Base-by-base conservation (phyloP, 108 stramenopile species). In the Pseudonitzschia multistriata region DNA sequence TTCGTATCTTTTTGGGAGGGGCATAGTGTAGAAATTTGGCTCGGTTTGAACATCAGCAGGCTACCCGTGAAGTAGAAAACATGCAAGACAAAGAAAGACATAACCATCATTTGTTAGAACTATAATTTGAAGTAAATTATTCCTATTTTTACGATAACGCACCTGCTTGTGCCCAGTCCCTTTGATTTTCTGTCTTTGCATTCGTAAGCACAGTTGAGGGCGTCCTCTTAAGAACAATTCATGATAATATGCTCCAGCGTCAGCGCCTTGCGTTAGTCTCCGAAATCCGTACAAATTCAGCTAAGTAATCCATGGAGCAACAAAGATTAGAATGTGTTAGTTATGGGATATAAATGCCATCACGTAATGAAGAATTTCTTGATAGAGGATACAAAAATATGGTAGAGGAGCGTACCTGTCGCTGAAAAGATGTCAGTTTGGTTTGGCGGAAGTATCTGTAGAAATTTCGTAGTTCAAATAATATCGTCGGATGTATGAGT, bases 271-370 rank as follows among this genome's bases (percentile, higher is more conserved):
- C 2, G 90, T 92, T 35, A 96, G 81, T 62, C 93, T 74, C n/a
- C 93, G 82, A 70, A 96, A 97, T 1, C 97, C 97, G 66, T 96
- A 97, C 1, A 97, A 78, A 69, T 97, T 97, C 33, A 96, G 68
- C 70, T 96, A 14, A 22, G 14, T 37, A 63, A 11, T 24, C n/a
- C 5, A 52, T 2, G n/a, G 3, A 13, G 11, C 17, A 45, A 45
- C 42, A 13, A 13, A 45, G 17, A 17, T 13, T 1, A 10, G 8
- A 54, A 33, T 57, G 53, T 49, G 29, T 66, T 14, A 49, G 31
- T 31, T 25, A 55, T n/a, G 13, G 27, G 42, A 11, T 10, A 45
- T 1, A 45, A 1, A 45, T 13, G 7, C 10, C 10, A 10, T 39
- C 5, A 17, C 42, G 42, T 17, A 45, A 45, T 13, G 11, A 2